phyloP scores from a whole-genome alignment of 805 yeast species.

The Teunomyces panamensis region DNA sequence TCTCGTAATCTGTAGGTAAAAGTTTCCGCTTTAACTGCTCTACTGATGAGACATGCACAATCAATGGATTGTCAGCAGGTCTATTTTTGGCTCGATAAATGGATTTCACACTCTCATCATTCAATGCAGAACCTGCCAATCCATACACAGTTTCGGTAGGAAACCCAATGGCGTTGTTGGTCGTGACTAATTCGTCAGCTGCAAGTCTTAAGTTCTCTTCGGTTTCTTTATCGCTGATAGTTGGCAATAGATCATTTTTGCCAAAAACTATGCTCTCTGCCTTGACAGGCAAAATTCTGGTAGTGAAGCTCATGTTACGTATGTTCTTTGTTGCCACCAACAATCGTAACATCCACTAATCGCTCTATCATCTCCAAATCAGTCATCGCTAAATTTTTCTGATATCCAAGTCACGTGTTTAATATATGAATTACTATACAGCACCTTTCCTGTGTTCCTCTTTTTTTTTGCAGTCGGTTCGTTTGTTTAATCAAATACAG shows the following conservation, averaged over 20 bases:
- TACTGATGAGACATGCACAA: slow-evolving; percentile 80
- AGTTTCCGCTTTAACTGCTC: slow-evolving; percentile 66
- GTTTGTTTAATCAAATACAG: slow-evolving; percentile 27
- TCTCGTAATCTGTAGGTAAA: slow-evolving; percentile 42
- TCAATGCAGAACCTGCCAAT: slow-evolving; percentile 81
- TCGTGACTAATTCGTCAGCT: slow-evolving; percentile 47
- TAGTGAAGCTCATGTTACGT: slow-evolving; percentile 14
- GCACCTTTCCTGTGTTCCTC: too few relatives aligned
- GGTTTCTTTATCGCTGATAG: slow-evolving; percentile 53
- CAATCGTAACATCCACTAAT: neutral
- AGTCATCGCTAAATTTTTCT: slow-evolving; percentile 3
- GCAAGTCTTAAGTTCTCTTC: slow-evolving; percentile 53
- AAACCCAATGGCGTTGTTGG: slow-evolving; percentile 74
- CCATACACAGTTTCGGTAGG: slow-evolving; percentile 99
- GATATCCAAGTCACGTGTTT: neutral
- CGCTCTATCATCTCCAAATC: neutral
- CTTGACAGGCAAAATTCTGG: slow-evolving; percentile 52
- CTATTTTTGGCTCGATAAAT: slow-evolving; percentile 89
- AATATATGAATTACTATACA: too few relatives aligned
- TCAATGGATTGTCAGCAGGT: slow-evolving; percentile 93
- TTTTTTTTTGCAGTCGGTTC: neutral
- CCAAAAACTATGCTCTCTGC: slow-evolving; percentile 50
- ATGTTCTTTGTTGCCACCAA: neutral
- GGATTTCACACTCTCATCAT: slow-evolving; percentile 66
- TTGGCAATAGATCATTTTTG: slow-evolving; percentile 38